Evolutionary conservation across 441 rosid genomes (phyloP).

Genomic region (Viola pubescens): DNA sequence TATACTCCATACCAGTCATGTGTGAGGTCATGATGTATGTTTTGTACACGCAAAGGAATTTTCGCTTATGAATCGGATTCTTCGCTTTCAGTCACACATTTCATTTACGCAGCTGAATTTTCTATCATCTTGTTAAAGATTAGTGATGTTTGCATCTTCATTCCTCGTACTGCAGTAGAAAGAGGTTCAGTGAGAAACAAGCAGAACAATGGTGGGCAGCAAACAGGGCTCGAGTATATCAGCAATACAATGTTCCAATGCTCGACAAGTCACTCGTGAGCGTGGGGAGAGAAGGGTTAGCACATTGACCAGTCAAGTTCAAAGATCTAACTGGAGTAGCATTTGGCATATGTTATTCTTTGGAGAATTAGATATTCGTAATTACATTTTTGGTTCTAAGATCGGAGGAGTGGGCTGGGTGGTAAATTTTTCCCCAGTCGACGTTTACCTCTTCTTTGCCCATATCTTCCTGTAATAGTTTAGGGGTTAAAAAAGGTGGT

Average conservation of each 20-base stretch:
- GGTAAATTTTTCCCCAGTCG: not conserved
- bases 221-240: slow-evolving; percentile 77
- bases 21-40: not conserved
- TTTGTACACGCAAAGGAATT: not conserved
- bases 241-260: slow-evolving; percentile 68
- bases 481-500: slow-evolving; percentile 17
- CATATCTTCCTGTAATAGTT: not conserved
- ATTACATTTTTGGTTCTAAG: slow-evolving; percentile 14
- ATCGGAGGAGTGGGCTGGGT: slow-evolving; percentile 9
- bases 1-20: not conserved
- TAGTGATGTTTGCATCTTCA: not conserved
- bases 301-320: slow-evolving; percentile 30
- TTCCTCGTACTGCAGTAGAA: slow-evolving; percentile 45
- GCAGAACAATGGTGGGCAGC: slow-evolving; percentile 96
- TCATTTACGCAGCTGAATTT: too few relatives aligned
- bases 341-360: not conserved
- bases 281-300: slow-evolving; percentile 51
- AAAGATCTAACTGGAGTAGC: slow-evolving; percentile 5
- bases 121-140: too few relatives aligned
- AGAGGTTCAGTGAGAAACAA: slow-evolving; percentile 80
- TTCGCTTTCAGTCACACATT: too few relatives aligned
- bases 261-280: slow-evolving; percentile 56
- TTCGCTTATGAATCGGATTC: not conserved
- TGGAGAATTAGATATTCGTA: slow-evolving; percentile 10
- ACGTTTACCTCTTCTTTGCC: not conserved